phyloP scores from a whole-genome alignment of 2,329 filamentous ascomycete species.

The Ophiocordyceps australis region DNA sequence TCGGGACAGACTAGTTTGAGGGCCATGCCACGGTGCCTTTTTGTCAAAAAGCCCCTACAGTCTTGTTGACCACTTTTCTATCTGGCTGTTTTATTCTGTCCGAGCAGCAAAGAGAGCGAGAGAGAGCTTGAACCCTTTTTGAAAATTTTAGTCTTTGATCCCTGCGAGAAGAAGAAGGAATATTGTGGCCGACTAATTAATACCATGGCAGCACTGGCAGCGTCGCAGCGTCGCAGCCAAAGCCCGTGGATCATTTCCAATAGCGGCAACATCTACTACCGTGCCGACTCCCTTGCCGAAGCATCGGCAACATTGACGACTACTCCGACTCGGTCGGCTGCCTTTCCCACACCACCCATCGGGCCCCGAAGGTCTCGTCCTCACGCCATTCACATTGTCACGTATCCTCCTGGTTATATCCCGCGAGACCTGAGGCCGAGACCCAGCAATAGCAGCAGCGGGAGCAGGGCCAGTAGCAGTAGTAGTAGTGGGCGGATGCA shows the following conservation, averaged over 20 bases:
- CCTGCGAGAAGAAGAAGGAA: no score
- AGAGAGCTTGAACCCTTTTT: no score
- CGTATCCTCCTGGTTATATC: constrained; percentile 22
- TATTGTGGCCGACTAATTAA: no score
- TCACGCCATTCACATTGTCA: constrained; percentile 22
- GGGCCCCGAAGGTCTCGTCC: constrained; percentile 18
- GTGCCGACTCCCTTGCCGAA: constrained; percentile 4
- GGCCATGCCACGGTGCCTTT: no score
- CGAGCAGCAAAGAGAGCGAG: no score
- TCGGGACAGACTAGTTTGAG: no score
- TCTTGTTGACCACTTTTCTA: no score
- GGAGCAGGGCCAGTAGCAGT: constrained; percentile 3
- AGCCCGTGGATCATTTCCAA: constrained; percentile 7
- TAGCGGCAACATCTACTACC: constrained; percentile 12
- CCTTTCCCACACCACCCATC: constrained; percentile 18
- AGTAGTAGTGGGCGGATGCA: constrained; percentile 32
- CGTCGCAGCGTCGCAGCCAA: constrained; percentile 2
- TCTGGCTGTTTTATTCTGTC: no score
- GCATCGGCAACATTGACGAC: background rate
- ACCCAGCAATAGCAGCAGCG: constrained; percentile 2
- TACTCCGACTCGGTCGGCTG: constrained; percentile 1
- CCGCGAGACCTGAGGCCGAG: constrained; percentile 22
- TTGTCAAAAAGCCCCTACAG: no score
- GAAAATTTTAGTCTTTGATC: no score
- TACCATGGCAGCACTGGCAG: constrained; percentile 2